These are phyloP conservation scores for Wickerhamiella musiphila DNA, from an alignment of 805 yeast genomes.

Conservation along the genomic window DNA sequence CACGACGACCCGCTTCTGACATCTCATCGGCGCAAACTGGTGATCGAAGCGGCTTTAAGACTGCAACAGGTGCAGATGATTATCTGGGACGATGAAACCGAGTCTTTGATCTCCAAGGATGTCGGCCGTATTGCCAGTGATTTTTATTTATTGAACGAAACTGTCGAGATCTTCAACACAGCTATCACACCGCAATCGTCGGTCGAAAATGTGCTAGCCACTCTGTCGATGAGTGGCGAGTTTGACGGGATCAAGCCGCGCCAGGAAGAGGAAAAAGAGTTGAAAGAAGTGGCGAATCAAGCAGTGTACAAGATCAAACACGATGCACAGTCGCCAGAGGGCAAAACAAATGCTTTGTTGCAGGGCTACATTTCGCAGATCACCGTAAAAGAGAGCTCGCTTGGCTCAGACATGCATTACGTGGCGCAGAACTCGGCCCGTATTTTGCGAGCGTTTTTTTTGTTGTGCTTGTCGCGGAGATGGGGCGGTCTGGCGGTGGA, in stretches of 20 bases:
- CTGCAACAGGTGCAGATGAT: slow-evolving; percentile 87
- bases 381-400: slow-evolving; percentile 55
- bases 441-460: slow-evolving; percentile 76
- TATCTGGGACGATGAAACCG: slow-evolving; percentile 52
- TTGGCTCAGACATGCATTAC: slow-evolving; percentile 73
- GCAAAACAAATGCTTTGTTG: slow-evolving; percentile 70
- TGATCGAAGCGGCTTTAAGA: slow-evolving; percentile 61
- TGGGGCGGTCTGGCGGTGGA: slow-evolving; percentile 76
- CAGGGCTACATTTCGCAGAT: slow-evolving; percentile 80
- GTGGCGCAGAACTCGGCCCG: slow-evolving; percentile 93
- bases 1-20: slow-evolving; percentile 67
- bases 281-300: slow-evolving; percentile 39
- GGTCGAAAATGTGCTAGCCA: slow-evolving; percentile 78
- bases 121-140: slow-evolving; percentile 90
- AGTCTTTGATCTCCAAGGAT: slow-evolving; percentile 69
- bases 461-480: slow-evolving; percentile 70
- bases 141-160: slow-evolving; percentile 67
- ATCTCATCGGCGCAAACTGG: slow-evolving; percentile 56
- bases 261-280: slow-evolving; percentile 70
- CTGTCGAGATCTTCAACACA: slow-evolving; percentile 78
- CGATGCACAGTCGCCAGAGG: slow-evolving; percentile 57
- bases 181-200: slow-evolving; percentile 71
- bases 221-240: slow-evolving; percentile 84
- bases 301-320: slow-evolving; percentile 35
- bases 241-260: slow-evolving; percentile 80